Evolutionary conservation across 495 filamentous ascomycete genomes (phyloP).

Genomic region (Penicillium subrubescens): DNA sequence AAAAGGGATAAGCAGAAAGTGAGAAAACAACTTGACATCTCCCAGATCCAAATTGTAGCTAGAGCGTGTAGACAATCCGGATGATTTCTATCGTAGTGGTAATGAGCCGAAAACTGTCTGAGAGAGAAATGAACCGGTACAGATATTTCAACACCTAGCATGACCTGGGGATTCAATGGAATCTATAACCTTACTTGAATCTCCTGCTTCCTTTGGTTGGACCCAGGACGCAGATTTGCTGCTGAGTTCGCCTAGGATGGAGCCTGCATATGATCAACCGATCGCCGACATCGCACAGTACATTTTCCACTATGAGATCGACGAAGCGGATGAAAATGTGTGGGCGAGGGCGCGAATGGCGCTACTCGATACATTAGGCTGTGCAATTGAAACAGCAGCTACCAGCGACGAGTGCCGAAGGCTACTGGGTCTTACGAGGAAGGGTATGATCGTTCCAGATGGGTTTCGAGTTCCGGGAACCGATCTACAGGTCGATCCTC

Average conservation of each 20-base stretch:
- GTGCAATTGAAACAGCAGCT: slow-evolving; percentile 38
- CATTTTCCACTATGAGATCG: slow-evolving; percentile 29
- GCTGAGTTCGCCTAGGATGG: slow-evolving; percentile 3
- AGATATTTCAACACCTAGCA: not conserved
- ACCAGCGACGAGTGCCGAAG: slow-evolving; percentile 26
- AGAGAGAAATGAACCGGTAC: not conserved
- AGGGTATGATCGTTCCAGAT: slow-evolving; percentile 25
- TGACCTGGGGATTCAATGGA: no score
- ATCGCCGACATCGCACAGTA: slow-evolving; percentile 36
- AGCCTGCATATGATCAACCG: slow-evolving; percentile 29
- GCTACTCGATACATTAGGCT: slow-evolving; percentile 45
- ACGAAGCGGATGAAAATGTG: slow-evolving; percentile 12
- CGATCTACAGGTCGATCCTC: slow-evolving; percentile 33
- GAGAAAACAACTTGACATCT: not conserved
- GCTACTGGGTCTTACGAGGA: slow-evolving; percentile 32
- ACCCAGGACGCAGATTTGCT: not conserved
- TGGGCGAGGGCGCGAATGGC: slow-evolving; percentile 33
- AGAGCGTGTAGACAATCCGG: not conserved
- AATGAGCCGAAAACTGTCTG: not conserved
- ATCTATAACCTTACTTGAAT: no score
- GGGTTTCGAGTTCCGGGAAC: slow-evolving; percentile 51
- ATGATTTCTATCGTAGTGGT: not conserved
- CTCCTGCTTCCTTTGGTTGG: not conserved
- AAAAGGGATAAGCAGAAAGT: not conserved
- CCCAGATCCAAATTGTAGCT: no score